Conservation (phyloP, 192 early-diverging fungal species). For the Coemansia sp. region DNA sequence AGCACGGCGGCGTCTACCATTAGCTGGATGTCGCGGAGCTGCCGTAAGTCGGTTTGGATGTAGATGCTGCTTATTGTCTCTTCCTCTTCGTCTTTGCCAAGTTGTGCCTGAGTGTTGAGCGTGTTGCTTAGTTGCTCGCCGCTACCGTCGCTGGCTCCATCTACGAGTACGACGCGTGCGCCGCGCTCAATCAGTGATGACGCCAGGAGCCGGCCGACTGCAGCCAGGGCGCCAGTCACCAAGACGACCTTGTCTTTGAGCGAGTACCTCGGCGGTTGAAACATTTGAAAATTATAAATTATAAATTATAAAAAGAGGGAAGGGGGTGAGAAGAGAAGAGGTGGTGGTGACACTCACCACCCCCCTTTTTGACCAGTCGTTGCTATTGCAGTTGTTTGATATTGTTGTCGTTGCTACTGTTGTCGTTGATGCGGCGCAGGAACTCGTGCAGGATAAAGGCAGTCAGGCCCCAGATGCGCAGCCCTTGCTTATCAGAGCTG, state of each 20-base stretch:
- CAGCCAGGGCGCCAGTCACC: conserved; percentile 32
- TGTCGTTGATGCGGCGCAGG: conserved; percentile 23
- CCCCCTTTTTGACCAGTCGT: conserved; percentile 5
- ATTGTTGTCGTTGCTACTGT: no score
- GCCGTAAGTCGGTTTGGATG: conserved; percentile 19
- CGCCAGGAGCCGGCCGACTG: conserved; percentile 23
- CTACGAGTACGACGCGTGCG: conserved; percentile 22
- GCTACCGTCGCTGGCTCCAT: conserved; percentile 21
- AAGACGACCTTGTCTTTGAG: conserved; percentile 38
- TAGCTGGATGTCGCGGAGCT: conserved; percentile 19
- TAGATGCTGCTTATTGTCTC: conserved; percentile 16
- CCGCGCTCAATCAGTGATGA: conserved; percentile 10
- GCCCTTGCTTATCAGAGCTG: conserved; percentile 52
- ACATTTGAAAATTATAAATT: conserved; percentile 9
- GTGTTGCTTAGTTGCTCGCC: conserved; percentile 17
- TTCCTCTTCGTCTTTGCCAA: neutral
- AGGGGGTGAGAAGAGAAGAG: neutral
- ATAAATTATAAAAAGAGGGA: neutral
- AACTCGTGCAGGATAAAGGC: conserved; percentile 73
- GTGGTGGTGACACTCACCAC: no score
- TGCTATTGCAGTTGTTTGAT: no score
- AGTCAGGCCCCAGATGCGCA: conserved; percentile 81
- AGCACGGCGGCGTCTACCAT: no score
- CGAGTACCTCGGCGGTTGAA: neutral
- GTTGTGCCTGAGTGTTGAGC: no score